phyloP scores from a whole-genome alignment of 768 basidiomycete genomes.

The Lentinula sp. region DNA sequence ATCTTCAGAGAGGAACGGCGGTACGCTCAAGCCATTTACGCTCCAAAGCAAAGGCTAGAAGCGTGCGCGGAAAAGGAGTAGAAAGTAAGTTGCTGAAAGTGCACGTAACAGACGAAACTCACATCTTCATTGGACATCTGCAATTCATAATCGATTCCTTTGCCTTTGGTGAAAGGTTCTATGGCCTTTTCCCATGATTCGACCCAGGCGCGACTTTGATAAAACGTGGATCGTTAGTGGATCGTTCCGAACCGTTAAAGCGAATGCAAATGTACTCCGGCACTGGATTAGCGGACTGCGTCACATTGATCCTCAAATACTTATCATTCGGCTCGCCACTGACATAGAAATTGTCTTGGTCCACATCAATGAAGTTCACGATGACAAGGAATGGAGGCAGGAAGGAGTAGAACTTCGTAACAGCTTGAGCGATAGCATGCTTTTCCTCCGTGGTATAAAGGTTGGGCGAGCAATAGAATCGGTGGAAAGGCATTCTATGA shows the following conservation, averaged over 20 bases:
- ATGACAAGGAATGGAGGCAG: slow-evolving; percentile 18
- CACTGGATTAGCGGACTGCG: slow-evolving; percentile 16
- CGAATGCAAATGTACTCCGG: slow-evolving; percentile 6
- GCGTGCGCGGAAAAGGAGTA: neutral
- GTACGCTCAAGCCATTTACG: neutral
- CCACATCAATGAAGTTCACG: slow-evolving; percentile 20
- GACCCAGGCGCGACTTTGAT: slow-evolving; percentile 2
- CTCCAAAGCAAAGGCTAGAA: neutral
- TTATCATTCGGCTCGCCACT: slow-evolving; percentile 12
- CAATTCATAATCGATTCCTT: slow-evolving; percentile 9
- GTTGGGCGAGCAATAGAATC: slow-evolving; percentile 16
- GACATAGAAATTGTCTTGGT: slow-evolving; percentile 12
- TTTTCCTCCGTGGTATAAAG: slow-evolving; percentile 17
- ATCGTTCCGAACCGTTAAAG: neutral
- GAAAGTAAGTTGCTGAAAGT: neutral
- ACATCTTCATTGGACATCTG: slow-evolving; percentile 6
- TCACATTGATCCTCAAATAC: slow-evolving; percentile 15
- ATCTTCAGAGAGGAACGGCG: neutral
- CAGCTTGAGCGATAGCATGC: slow-evolving; percentile 12
- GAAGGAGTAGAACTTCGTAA: slow-evolving; percentile 12
- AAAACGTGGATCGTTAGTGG: too few relatives aligned
- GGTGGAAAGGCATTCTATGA: slow-evolving; percentile 19
- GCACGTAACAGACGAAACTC: neutral
- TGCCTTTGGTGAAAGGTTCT: slow-evolving; percentile 8
- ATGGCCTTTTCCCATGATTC: slow-evolving; percentile 8